A percentile compares a stretch with the other conserved stretches of the same genome.
phyloP scores from a whole-genome alignment of 768 basidiomycete species.

The Suillus weaverae region DNA sequence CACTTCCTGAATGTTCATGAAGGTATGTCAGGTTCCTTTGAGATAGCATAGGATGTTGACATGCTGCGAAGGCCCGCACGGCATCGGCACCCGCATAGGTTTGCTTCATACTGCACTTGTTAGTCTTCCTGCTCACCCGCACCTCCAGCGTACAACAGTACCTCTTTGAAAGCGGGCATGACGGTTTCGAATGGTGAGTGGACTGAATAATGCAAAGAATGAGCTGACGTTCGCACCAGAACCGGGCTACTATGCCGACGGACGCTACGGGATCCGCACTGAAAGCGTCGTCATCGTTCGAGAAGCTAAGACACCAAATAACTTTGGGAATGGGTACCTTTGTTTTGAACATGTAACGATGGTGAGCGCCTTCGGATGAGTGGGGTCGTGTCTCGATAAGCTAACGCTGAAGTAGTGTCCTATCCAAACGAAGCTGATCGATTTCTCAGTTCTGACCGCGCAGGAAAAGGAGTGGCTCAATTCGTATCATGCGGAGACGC shows the following conservation, averaged over 20 bases:
- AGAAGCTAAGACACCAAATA: conserved; percentile 67
- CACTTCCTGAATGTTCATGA: conserved; percentile 96
- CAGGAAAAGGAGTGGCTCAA: conserved; percentile 85
- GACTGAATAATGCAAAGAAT: background rate
- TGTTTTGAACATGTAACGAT: conserved; percentile 86
- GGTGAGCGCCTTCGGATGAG: conserved; percentile 45
- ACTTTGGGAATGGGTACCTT: conserved; percentile 83
- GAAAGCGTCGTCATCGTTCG: conserved; percentile 86
- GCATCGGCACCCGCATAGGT: conserved; percentile 48
- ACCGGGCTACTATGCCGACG: conserved; percentile 92
- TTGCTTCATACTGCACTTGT: conserved; percentile 7
- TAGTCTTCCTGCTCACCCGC: background rate
- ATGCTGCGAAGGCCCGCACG: conserved; percentile 48
- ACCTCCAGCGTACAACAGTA: conserved; percentile 60
- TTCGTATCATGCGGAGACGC: conserved; percentile 75
- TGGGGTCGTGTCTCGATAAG: background rate
- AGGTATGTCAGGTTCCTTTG: conserved; percentile 29
- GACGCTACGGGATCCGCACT: conserved; percentile 88
- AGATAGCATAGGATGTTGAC: conserved; percentile 6
- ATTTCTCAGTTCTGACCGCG: conserved; percentile 55
- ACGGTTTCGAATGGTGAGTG: conserved; percentile 77
- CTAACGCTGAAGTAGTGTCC: conserved; percentile 52
- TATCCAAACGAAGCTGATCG: conserved; percentile 82
- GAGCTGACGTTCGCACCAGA: conserved; percentile 40
- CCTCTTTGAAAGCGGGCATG: conserved; percentile 79